phyloP scores from a whole-genome alignment of 1,139 yeast genomes.

The Arxiozyma telluris region DNA sequence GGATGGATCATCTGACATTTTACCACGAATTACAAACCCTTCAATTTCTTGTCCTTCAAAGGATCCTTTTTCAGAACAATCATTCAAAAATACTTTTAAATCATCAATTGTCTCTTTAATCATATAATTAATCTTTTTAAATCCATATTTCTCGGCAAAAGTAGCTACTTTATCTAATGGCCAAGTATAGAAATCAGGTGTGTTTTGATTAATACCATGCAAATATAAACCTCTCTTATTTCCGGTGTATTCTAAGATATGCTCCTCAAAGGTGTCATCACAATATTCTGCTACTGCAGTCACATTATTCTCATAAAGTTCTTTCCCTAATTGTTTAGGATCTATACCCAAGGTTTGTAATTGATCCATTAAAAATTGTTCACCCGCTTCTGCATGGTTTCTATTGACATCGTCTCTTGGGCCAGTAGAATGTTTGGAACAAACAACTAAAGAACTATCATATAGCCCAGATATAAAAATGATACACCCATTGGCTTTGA shows the following conservation, averaged over 20 bases:
- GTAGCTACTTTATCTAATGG: slow-evolving; percentile 49
- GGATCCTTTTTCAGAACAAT: slow-evolving; percentile 58
- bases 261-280: slow-evolving; percentile 92
- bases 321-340: slow-evolving; percentile 45
- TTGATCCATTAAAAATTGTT: slow-evolving; percentile 47
- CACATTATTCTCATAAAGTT: slow-evolving; percentile 42
- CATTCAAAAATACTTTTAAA: slow-evolving; percentile 45
- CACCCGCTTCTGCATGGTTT: slow-evolving; percentile 75
- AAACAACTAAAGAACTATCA: slow-evolving; percentile 67
- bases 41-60: slow-evolving; percentile 70
- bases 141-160: slow-evolving; percentile 69
- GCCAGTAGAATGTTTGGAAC: slow-evolving; percentile 88
- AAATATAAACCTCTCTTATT: slow-evolving; percentile 67
- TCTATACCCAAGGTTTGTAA: slow-evolving; percentile 36
- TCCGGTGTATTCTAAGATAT: slow-evolving; percentile 67
- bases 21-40: slow-evolving; percentile 83
- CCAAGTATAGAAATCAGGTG: slow-evolving; percentile 52
- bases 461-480: slow-evolving; percentile 68
- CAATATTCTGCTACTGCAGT: slow-evolving; percentile 93
- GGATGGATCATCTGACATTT: slow-evolving; percentile 13
- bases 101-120: slow-evolving; percentile 33
- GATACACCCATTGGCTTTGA: slow-evolving; percentile 92
- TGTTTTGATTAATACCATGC: slow-evolving; percentile 78
- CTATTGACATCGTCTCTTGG: slow-evolving; percentile 42
- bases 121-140: slow-evolving; percentile 46